Evolutionary conservation across 805 yeast species (phyloP), one percentile per base, ranked within the genome.

Genomic region (Grigorovia yakushimaensis): DNA sequence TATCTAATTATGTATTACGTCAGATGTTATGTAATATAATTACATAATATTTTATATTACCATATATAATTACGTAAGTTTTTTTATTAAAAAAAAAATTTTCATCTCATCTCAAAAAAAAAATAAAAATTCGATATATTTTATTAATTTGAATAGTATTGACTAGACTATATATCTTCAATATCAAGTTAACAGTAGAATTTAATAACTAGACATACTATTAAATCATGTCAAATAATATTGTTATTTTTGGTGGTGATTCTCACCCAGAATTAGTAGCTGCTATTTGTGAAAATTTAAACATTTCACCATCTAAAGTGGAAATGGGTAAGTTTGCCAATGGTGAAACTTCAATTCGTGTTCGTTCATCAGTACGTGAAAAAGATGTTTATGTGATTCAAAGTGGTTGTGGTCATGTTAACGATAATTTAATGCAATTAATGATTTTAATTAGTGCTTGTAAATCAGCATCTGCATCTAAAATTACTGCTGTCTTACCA

Each of bases 331-430:
- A 82, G 61, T 78, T 79, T 60, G 82, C 91, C 51, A 93, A 93
- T 62, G 99, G 98, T 46, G 99, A 93, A 62, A 89, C 96, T 4
- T 81, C 91, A 24, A 87, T 93, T 49, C 84, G 82, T 48, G 78
- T 93, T 47, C 74, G 76, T 47, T 95, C 88, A 58, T 84, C 95
- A 11, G 98, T 93, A 21, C 76, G 99, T 60, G 98, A 89, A 54
- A 93, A 93, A 66, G 97, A 93, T 63, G 98, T 93, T 6, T 93
- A 84, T 60, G 88, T 88, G 41, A 74, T 89, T 44, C 96, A 88
- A 65, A 75, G 70, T 47, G 95, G 95, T 8, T 82, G 89, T 56
- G 95, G 95, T 9, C 79, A 82, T 57, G 95, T 88, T 41, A 89
- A 88, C 62, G 96, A 88, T 65, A 81, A 78, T 56, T 82, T 88